Conservation (phyloP, 2,329 filamentous ascomycete species). For the Calonectria pseudoreteaudii region DNA sequence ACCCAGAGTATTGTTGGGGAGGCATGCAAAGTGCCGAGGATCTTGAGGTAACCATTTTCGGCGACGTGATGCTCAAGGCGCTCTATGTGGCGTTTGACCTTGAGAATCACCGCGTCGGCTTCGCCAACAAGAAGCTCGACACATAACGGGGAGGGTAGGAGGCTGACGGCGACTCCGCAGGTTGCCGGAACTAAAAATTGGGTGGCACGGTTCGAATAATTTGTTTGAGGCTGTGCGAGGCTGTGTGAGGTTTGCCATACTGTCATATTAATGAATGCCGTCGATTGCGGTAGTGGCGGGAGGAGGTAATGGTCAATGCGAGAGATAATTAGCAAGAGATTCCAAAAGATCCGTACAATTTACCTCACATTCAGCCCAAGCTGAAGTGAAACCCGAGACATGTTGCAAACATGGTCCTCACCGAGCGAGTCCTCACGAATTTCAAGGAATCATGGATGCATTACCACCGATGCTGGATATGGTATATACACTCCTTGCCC, state of each 20-base stretch:
- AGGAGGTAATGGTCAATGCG: constrained; percentile 9
- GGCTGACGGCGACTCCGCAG: background rate
- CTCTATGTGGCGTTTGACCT: constrained; percentile 80
- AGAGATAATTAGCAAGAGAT: constrained; percentile 13
- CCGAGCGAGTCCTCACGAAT: background rate
- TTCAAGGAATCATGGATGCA: constrained; percentile 26
- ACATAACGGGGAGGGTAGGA: constrained; percentile 8
- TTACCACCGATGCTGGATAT: constrained; percentile 31
- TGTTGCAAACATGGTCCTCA: background rate
- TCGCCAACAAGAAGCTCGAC: constrained; percentile 57
- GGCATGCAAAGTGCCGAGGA: constrained; percentile 73
- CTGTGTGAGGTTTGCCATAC: background rate
- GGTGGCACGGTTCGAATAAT: constrained; percentile 20
- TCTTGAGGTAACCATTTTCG: constrained; percentile 73
- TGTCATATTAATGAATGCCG: constrained; percentile 14
- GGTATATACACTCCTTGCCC: constrained; percentile 34
- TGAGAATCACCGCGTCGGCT: constrained; percentile 52
- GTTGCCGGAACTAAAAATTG: constrained; percentile 11
- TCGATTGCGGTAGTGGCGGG: background rate
- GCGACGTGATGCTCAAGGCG: constrained; percentile 83
- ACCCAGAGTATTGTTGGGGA: constrained; percentile 74
- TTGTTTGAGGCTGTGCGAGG: constrained; percentile 8
- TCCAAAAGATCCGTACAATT: background rate
- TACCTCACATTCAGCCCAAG: background rate
- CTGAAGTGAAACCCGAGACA: background rate